These are phyloP conservation scores for Ceratocystis albifundus DNA, from an alignment of 2,329 filamentous ascomycete species.

Conservation along the genomic window DNA sequence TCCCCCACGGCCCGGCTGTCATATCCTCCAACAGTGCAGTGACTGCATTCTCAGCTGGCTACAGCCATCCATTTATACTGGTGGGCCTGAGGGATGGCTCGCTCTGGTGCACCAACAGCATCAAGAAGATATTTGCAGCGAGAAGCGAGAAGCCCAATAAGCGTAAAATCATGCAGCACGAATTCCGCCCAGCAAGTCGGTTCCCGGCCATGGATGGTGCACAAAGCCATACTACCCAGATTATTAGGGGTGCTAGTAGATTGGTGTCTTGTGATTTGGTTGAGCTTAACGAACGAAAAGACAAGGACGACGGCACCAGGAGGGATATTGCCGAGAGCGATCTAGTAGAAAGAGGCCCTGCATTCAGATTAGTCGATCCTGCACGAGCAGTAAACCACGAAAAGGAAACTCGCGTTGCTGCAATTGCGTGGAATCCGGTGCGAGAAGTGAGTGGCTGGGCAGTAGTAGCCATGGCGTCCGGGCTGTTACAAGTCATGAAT, in stretches of 20 bases:
- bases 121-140: conserved; percentile 35
- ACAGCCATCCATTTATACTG: conserved; percentile 43
- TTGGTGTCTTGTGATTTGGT: conserved; percentile 42
- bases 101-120: conserved; percentile 39
- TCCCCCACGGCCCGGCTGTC: conserved; percentile 42
- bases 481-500: conserved; percentile 55
- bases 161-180: conserved; percentile 42
- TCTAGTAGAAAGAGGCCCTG: conserved; percentile 25
- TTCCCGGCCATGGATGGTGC: conserved; percentile 24
- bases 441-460: conserved; percentile 54
- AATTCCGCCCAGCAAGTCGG: conserved; percentile 35
- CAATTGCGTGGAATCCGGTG: conserved; percentile 58
- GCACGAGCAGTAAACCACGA: conserved; percentile 46
- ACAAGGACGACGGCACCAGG: conserved; percentile 30
- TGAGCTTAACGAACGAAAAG: conserved; percentile 34
- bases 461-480: conserved; percentile 54
- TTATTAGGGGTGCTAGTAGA: conserved; percentile 37
- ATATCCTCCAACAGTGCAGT: conserved; percentile 41
- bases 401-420: conserved; percentile 49
- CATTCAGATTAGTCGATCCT: conserved; percentile 29
- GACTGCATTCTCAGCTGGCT: conserved; percentile 40
- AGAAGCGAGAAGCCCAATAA: conserved; percentile 34
- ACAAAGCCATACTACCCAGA: no score
- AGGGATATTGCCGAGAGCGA: conserved; percentile 24
- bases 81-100: conserved; percentile 45